phyloP scores from a whole-genome alignment of 2,329 filamentous ascomycete genomes.

The Gaeumannomyces sp. region DNA sequence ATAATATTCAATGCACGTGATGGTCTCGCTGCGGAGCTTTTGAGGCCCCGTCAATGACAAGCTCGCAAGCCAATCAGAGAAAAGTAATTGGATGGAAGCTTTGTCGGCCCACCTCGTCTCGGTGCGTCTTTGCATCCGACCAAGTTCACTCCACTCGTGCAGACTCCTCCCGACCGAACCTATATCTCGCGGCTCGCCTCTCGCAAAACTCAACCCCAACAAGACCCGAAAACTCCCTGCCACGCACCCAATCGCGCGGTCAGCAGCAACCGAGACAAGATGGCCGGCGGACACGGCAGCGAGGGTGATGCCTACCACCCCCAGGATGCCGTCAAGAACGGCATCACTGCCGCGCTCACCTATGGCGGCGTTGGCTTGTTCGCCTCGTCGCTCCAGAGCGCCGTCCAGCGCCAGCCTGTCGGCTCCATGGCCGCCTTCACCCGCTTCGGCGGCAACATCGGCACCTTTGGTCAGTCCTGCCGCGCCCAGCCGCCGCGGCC shows the following conservation, averaged over 20 bases:
- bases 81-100: constrained; percentile 11
- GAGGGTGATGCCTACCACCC: constrained; percentile 27
- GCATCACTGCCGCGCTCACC: constrained; percentile 48
- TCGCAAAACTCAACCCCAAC: constrained; percentile 6
- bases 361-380: constrained; percentile 54
- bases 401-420: constrained; percentile 74
- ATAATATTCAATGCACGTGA: background rate
- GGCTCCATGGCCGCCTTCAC: constrained; percentile 77
- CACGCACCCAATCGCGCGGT: background rate
- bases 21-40: background rate
- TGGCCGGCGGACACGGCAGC: background rate
- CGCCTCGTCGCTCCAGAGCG: constrained; percentile 64
- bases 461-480: constrained; percentile 54
- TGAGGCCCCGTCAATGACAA: background rate
- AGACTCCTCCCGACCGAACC: background rate
- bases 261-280: background rate
- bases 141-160: background rate
- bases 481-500: constrained; percentile 16
- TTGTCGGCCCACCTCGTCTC: constrained; percentile 1
- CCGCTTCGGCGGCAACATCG: constrained; percentile 65
- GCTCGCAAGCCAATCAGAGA: constrained; percentile 3
- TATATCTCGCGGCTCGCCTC: background rate
- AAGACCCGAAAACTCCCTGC: background rate
- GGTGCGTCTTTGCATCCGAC: constrained; percentile 4
- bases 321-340: constrained; percentile 51